A percentile compares a stretch with the other conserved stretches of the same genome.
Evolutionary conservation across 2,329 filamentous ascomycete genomes (phyloP).

Genomic region (Microsporum audouinii): DNA sequence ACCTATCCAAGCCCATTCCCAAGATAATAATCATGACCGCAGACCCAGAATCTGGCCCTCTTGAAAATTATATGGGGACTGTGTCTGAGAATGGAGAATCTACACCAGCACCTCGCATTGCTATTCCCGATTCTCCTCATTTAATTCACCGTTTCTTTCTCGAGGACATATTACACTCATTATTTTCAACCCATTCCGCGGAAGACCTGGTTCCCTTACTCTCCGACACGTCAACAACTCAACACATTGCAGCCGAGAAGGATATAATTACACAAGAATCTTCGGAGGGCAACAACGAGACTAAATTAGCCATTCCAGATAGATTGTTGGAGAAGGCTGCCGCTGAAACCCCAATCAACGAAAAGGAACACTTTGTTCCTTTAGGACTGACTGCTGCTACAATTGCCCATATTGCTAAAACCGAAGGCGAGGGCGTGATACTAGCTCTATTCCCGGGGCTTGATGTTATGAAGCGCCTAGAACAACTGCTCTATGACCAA

Average conservation of each 20-base stretch:
- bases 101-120: slow-evolving; percentile 32
- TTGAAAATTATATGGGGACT: slow-evolving; percentile 35
- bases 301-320: background rate
- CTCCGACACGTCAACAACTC: slow-evolving; percentile 17
- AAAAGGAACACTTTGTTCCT: slow-evolving; percentile 28
- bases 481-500: slow-evolving; percentile 21
- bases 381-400: slow-evolving; percentile 33
- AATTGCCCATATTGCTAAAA: slow-evolving; percentile 37
- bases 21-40: slow-evolving; percentile 42
- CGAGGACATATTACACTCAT: slow-evolving; percentile 27
- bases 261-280: background rate
- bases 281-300: background rate
- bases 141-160: slow-evolving; percentile 35
- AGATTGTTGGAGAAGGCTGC: background rate
- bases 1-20: slow-evolving; percentile 25
- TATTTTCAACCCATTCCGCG: slow-evolving; percentile 19
- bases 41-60: slow-evolving; percentile 36
- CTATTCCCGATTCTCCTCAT: slow-evolving; percentile 36
- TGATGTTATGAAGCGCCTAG: slow-evolving; percentile 27
- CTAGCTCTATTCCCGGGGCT: slow-evolving; percentile 41
- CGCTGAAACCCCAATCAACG: background rate
- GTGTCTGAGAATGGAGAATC: slow-evolving; percentile 20
- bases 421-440: slow-evolving; percentile 35
- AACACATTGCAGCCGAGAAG: slow-evolving; percentile 16
- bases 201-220: slow-evolving; percentile 16